Percentiles rank a stretch among this genome's conserved stretches.
Evolutionary conservation across 2,329 filamentous ascomycete genomes (phyloP).

Genomic region (Rutstroemia sp.): DNA sequence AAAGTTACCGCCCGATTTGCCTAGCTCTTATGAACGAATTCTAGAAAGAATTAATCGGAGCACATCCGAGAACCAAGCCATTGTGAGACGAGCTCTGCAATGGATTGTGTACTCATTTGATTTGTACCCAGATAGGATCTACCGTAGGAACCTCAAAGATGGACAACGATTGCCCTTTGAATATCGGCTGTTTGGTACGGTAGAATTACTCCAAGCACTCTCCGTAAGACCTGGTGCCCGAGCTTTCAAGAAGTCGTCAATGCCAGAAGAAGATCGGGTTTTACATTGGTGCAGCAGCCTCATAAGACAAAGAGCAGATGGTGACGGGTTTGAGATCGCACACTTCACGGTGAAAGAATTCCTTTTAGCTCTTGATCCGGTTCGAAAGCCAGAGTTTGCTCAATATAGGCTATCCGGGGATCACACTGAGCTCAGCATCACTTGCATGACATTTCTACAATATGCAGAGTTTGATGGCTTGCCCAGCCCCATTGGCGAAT

Average conservation of each 20-base stretch:
- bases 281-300: constrained; percentile 23
- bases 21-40: constrained; percentile 26
- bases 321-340: constrained; percentile 16
- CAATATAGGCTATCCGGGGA: constrained; percentile 6
- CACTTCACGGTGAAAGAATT: constrained; percentile 27
- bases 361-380: constrained; percentile 7
- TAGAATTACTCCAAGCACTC: constrained; percentile 13
- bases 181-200: not conserved
- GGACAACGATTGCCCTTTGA: not conserved
- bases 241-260: constrained; percentile 12
- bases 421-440: not conserved
- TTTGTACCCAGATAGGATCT: no score
- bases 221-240: constrained; percentile 10
- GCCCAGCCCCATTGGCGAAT: not conserved
- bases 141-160: not conserved
- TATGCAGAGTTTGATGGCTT: not conserved
- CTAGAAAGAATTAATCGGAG: constrained; percentile 21
- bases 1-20: constrained; percentile 17
- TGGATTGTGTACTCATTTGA: constrained; percentile 12
- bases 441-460: not conserved
- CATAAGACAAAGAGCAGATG: constrained; percentile 10
- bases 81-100: constrained; percentile 17
- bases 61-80: constrained; percentile 12
- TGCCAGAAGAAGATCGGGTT: constrained; percentile 17
- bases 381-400: not conserved